Conservation (phyloP, 2,329 filamentous ascomycete species). For the Fusarium sp. region DNA sequence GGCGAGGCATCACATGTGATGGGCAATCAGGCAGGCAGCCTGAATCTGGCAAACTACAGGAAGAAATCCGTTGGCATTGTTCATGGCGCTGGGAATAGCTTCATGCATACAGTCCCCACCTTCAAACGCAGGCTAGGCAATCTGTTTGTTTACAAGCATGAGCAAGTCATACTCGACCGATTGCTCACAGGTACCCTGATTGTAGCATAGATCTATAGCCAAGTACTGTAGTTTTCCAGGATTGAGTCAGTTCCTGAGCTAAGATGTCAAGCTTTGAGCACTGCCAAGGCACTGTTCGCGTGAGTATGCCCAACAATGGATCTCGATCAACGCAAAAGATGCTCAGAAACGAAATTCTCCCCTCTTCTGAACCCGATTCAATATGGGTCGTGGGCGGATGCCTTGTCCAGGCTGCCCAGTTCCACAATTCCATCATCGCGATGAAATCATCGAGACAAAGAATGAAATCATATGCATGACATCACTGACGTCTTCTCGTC, state of each 20-base stretch:
- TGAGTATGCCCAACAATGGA: slow-evolving; percentile 1
- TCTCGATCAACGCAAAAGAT: slow-evolving; percentile 20
- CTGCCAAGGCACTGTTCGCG: slow-evolving; percentile 11
- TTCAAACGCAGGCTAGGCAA: no score
- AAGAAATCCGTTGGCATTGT: no score
- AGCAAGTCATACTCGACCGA: no score
- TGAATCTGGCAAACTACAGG: no score
- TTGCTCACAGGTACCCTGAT: no score
- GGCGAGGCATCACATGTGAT: no score
- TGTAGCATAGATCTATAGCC: not conserved
- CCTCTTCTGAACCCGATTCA: slow-evolving; percentile 1
- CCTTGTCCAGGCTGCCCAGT: slow-evolving; percentile 4
- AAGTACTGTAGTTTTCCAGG: not conserved
- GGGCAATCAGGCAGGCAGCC: no score
- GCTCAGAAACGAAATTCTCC: not conserved
- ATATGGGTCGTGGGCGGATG: slow-evolving; percentile 6
- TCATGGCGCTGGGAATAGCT: no score
- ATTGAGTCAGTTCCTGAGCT: slow-evolving; percentile 6
- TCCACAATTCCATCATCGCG: slow-evolving; percentile 34
- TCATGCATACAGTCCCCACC: no score
- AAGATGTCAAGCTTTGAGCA: not conserved
- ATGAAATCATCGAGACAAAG: slow-evolving; percentile 42
- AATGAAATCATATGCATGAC: slow-evolving; percentile 45
- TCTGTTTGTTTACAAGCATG: no score
- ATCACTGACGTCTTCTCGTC: slow-evolving; percentile 23